phyloP scores from a whole-genome alignment of 2,329 filamentous ascomycete genomes.

The Drechslerella dactyloides region DNA sequence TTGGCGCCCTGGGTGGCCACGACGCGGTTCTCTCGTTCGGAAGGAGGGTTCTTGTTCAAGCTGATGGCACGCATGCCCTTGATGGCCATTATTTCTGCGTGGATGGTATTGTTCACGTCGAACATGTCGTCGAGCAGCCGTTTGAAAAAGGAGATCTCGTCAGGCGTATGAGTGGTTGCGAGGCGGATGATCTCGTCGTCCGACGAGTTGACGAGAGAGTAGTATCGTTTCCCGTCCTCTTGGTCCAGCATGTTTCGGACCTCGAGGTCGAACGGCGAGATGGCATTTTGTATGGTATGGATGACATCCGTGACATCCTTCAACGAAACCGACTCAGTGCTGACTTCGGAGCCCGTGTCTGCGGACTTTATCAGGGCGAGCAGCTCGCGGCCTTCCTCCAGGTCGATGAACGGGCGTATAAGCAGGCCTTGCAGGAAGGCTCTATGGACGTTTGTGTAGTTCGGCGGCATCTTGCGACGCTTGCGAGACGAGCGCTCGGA shows the following conservation, averaged over 20 bases:
- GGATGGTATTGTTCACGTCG: constrained; percentile 78
- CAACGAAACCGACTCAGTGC: constrained; percentile 65
- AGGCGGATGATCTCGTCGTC: constrained; percentile 85
- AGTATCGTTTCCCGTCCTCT: constrained; percentile 68
- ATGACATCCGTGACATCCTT: constrained; percentile 74
- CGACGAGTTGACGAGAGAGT: constrained; percentile 84
- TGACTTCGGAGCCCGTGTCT: constrained; percentile 61
- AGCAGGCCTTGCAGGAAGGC: constrained; percentile 91
- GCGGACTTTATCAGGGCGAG: constrained; percentile 76
- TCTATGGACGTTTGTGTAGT: constrained; percentile 72
- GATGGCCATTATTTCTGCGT: constrained; percentile 83
- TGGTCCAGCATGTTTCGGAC: constrained; percentile 79
- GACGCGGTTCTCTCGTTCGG: constrained; percentile 56
- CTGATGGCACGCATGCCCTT: constrained; percentile 79
- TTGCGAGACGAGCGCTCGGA: neutral
- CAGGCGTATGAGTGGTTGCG: constrained; percentile 77
- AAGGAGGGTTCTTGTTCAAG: constrained; percentile 62
- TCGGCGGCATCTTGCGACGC: neutral
- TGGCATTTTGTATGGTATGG: constrained; percentile 70
- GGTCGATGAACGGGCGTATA: constrained; percentile 76
- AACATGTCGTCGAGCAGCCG: constrained; percentile 90
- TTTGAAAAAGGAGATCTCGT: constrained; percentile 90
- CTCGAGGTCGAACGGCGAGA: constrained; percentile 84
- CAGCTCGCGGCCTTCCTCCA: constrained; percentile 73
- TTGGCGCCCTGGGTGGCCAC: constrained; percentile 53